Percentiles rank a stretch among this genome's conserved stretches.
These are phyloP conservation scores for Mycosphaerella arachidis DNA, from an alignment of 2,329 filamentous ascomycete genomes.

Conservation along the genomic window DNA sequence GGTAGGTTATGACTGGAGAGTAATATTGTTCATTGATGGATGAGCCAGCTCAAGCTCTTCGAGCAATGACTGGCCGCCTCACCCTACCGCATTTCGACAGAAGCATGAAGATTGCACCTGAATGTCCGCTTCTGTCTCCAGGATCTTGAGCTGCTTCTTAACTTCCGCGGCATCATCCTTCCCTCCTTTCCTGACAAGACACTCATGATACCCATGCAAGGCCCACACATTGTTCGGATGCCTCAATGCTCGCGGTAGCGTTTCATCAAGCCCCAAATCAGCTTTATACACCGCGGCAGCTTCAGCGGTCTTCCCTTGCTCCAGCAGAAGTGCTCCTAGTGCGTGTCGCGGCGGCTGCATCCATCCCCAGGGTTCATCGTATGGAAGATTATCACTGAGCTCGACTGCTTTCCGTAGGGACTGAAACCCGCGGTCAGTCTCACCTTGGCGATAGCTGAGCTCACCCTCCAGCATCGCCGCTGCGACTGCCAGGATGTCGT, in stretches of 20 bases:
- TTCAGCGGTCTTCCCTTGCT: conserved; percentile 50
- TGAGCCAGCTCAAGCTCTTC: no score
- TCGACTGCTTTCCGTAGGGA: conserved; percentile 54
- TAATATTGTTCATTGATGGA: no score
- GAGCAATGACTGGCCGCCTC: not conserved
- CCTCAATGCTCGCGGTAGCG: conserved; percentile 58
- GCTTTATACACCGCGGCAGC: conserved; percentile 37
- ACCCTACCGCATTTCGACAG: conserved; percentile 38
- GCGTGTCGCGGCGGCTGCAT: conserved; percentile 71
- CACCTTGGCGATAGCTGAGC: conserved; percentile 61
- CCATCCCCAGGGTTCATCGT: conserved; percentile 73
- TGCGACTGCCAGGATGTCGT: conserved; percentile 58
- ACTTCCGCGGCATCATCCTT: conserved; percentile 47
- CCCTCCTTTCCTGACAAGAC: conserved; percentile 51
- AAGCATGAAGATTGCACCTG: conserved; percentile 56
- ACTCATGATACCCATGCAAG: conserved; percentile 68
- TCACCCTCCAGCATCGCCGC: conserved; percentile 67
- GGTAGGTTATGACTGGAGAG: no score
- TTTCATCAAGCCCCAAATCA: conserved; percentile 42
- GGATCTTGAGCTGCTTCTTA: conserved; percentile 48
- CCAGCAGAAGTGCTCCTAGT: conserved; percentile 62
- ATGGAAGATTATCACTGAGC: conserved; percentile 59
- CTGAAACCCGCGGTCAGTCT: conserved; percentile 50
- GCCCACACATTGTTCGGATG: conserved; percentile 75
- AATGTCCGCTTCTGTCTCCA: conserved; percentile 57